Conservation (phyloP, 306 rosid species). For the Alnus rubra region DNA sequence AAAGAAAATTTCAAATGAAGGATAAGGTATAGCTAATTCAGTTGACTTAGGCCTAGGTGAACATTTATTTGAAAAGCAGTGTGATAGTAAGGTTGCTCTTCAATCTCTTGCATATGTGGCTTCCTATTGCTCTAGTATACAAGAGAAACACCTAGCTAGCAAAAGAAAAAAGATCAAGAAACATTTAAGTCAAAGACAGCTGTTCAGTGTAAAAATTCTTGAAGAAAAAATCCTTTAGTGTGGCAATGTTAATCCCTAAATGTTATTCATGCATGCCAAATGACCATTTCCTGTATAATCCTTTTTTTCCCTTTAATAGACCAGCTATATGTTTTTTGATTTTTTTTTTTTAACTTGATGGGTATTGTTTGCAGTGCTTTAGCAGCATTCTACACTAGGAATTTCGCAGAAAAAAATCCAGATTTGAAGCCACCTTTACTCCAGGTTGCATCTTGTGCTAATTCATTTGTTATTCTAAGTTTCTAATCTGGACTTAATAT, state of each 20-base stretch:
- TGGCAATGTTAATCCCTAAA: neutral
- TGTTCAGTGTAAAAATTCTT: no score
- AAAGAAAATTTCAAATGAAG: conserved; percentile 2
- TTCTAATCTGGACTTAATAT: conserved; percentile 12
- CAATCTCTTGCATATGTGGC: neutral
- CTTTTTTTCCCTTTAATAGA: neutral
- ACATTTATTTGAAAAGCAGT: neutral
- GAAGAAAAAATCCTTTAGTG: neutral
- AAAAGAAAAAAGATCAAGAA: no score
- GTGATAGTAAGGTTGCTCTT: neutral
- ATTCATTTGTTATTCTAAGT: conserved; percentile 23
- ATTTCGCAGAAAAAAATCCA: conserved; percentile 70
- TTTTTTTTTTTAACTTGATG: conserved; percentile 12
- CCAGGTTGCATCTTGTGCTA: conserved; percentile 62
- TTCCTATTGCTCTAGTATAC: neutral
- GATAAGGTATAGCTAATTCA: neutral
- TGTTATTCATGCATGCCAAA: conserved; percentile 7
- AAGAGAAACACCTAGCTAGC: no score
- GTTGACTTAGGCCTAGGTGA: neutral
- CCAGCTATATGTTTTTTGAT: neutral
- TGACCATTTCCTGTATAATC: neutral
- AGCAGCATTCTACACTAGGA: conserved; percentile 95
- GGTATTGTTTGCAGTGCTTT: conserved; percentile 69
- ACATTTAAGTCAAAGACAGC: no score
- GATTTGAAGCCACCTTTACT: conserved; percentile 86